A percentile compares a stretch with the other conserved stretches of the same genome.
These are phyloP conservation scores for Fusarium fujikuroi DNA, from an alignment of 2,329 filamentous ascomycete genomes.

Conservation along the genomic window DNA sequence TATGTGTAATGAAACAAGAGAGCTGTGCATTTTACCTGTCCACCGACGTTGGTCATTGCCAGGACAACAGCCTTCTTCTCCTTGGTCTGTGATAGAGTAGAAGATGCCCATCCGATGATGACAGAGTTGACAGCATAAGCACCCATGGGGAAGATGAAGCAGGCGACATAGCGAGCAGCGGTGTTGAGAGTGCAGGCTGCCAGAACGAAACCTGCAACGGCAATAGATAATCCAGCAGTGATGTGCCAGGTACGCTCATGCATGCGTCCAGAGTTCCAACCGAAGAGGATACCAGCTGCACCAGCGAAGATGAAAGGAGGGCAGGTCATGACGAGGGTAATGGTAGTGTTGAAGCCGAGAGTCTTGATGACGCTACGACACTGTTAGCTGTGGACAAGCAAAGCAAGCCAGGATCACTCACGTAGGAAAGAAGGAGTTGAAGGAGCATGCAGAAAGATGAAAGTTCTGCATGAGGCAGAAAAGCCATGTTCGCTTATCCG, in stretches of 20 bases:
- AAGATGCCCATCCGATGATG: conserved; percentile 59
- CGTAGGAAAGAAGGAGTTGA: conserved; percentile 59
- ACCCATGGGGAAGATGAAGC: conserved; percentile 56
- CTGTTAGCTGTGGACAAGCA: not conserved
- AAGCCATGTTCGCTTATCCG: conserved; percentile 63
- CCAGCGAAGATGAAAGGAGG: conserved; percentile 64
- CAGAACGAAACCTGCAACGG: conserved; percentile 56
- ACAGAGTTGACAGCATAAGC: conserved; percentile 59
- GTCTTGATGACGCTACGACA: conserved; percentile 56
- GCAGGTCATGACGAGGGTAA: conserved; percentile 63
- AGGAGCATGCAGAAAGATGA: conserved; percentile 60
- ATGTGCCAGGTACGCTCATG: conserved; percentile 64
- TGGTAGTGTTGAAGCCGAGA: conserved; percentile 59
- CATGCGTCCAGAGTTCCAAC: conserved; percentile 60
- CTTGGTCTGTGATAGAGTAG: conserved; percentile 58
- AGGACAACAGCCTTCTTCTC: conserved; percentile 61
- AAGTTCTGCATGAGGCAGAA: conserved; percentile 67
- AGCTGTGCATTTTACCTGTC: conserved; percentile 39
- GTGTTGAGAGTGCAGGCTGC: conserved; percentile 53
- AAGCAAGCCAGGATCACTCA: conserved; percentile 6
- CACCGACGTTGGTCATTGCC: conserved; percentile 60
- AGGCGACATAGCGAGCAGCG: conserved; percentile 53
- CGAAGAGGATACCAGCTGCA: conserved; percentile 57
- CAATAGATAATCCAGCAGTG: conserved; percentile 54
- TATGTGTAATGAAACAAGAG: rapidly evolving